Evolutionary conservation across 1,284 basidiomycete species (phyloP).

Genomic region (Irpex sp.): DNA sequence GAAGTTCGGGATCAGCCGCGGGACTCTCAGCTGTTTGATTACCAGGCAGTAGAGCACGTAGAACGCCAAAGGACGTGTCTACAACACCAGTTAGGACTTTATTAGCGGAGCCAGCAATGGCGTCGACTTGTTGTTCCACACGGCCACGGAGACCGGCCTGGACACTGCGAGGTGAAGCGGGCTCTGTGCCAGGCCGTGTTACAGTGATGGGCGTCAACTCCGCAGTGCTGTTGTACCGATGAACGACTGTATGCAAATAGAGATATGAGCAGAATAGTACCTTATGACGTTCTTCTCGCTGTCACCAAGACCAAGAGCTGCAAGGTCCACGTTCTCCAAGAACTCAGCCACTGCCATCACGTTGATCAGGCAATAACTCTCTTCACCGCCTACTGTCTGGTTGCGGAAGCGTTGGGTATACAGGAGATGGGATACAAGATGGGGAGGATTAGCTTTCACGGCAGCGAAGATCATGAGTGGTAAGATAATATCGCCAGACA

Average conservation of each 20-base stretch:
- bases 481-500: conserved; percentile 77
- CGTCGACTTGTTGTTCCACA: conserved; percentile 79
- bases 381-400: conserved; percentile 73
- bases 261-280: conserved; percentile 19
- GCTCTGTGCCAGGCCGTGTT: conserved; percentile 23
- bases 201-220: conserved; percentile 76
- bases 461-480: conserved; percentile 90
- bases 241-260: too few species aligned
- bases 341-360: conserved; percentile 92
- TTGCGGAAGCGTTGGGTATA: conserved; percentile 84
- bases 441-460: conserved; percentile 83
- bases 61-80: conserved; percentile 77
- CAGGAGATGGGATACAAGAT: conserved; percentile 79
- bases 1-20: conserved; percentile 22
- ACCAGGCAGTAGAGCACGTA: conserved; percentile 56
- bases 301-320: conserved; percentile 72
- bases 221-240: conserved; percentile 44
- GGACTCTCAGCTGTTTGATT: conserved; percentile 16
- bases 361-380: conserved; percentile 89
- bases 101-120: conserved; percentile 77
- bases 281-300: conserved; percentile 56
- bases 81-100: conserved; percentile 83
- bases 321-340: conserved; percentile 86
- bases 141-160: conserved; percentile 60
- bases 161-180: conserved; percentile 27